A percentile compares a stretch with the other conserved stretches of the same genome.
phyloP scores from a whole-genome alignment of 306 rosid species.

The Vigna hirtella region DNA sequence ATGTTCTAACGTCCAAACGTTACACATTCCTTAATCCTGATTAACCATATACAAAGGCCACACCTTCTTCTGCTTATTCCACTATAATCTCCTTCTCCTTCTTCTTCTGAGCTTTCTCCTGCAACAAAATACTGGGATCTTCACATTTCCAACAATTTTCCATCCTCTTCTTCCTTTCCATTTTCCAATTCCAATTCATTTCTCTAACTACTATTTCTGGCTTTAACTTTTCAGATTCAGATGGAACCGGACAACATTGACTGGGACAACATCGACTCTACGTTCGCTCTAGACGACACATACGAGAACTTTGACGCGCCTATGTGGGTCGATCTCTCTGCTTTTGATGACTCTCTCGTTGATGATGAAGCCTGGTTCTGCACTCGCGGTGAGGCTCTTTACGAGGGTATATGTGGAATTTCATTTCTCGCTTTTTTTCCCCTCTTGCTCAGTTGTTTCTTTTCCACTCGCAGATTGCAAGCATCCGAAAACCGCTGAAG shows the following conservation, averaged over 20 bases:
- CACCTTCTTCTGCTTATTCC: background rate
- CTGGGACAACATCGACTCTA: slow-evolving; percentile 57
- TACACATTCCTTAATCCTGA: slow-evolving; percentile 18
- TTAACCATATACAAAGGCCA: slow-evolving; percentile 14
- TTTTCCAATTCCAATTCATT: background rate
- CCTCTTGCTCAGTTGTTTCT: background rate
- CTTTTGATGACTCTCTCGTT: slow-evolving; percentile 40
- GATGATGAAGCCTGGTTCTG: slow-evolving; percentile 62
- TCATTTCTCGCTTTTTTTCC: background rate
- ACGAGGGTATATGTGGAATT: background rate
- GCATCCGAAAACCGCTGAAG: slow-evolving; percentile 53
- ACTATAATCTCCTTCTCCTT: background rate
- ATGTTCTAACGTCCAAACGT: slow-evolving; percentile 35
- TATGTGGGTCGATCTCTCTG: slow-evolving; percentile 59
- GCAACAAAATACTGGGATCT: background rate
- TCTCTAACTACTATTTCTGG: background rate
- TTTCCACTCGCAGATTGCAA: slow-evolving; percentile 50
- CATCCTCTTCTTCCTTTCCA: background rate
- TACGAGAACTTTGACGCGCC: slow-evolving; percentile 60
- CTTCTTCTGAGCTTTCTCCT: background rate
- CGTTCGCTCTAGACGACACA: slow-evolving; percentile 47
- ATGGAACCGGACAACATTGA: slow-evolving; percentile 67
- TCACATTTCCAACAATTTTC: slow-evolving; percentile 3
- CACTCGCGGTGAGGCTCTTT: slow-evolving; percentile 44
- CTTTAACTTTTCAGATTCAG: slow-evolving; percentile 31